These are phyloP conservation scores for Trifolium subterraneum DNA, from an alignment of 306 rosid species.

Conservation along the genomic window DNA sequence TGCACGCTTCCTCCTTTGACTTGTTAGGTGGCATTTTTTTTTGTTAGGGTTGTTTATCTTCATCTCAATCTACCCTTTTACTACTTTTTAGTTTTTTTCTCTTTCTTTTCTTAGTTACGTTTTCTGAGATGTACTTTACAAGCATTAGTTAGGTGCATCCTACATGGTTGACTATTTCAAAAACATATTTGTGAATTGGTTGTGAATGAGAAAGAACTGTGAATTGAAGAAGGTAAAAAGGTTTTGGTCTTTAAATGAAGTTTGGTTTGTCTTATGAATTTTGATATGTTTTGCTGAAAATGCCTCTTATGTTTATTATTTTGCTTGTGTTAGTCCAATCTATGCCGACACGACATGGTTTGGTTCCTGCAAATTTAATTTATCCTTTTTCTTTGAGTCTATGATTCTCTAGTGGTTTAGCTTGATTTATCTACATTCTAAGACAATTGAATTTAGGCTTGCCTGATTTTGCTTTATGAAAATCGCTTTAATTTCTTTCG, in stretches of 20 bases:
- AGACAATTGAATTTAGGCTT: constrained; percentile 25
- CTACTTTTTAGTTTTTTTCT: background rate
- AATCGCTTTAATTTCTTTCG: constrained; percentile 40
- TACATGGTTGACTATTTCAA: constrained; percentile 39
- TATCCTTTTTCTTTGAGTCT: background rate
- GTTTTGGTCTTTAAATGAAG: constrained; percentile 15
- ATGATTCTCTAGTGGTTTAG: constrained; percentile 28
- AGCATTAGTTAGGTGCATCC: constrained; percentile 40
- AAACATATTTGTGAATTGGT: constrained; percentile 22
- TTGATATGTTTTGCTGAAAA: constrained; percentile 5
- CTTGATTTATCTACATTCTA: constrained; percentile 23
- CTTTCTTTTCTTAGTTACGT: constrained; percentile 23
- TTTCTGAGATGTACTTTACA: constrained; percentile 37
- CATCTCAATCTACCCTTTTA: constrained; percentile 12
- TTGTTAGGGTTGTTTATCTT: constrained; percentile 41
- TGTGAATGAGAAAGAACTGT: constrained; percentile 29
- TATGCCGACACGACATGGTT: background rate
- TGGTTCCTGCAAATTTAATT: background rate
- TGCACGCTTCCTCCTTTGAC: constrained; percentile 40
- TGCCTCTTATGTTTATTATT: constrained; percentile 3
- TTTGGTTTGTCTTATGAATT: constrained; percentile 32
- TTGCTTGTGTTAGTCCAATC: no score
- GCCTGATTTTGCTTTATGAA: constrained; percentile 24
- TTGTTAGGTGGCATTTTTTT: constrained; percentile 43
- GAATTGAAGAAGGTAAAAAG: constrained; percentile 13